Percentiles rank a stretch among this genome's conserved stretches.
Conservation (phyloP, 306 rosid genomes). For the Cicer pinnatifidum region DNA sequence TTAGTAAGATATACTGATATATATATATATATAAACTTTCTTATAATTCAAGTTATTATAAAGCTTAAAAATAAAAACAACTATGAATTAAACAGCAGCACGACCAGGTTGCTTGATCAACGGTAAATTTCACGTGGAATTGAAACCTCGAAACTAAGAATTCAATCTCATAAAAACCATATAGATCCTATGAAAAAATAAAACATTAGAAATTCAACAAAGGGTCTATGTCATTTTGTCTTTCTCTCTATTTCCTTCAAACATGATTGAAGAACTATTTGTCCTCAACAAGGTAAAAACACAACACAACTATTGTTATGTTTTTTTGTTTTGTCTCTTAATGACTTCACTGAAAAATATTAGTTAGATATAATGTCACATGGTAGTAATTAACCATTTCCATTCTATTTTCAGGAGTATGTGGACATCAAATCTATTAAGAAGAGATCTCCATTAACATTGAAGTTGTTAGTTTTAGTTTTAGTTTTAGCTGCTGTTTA, state of each 20-base stretch:
- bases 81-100: not conserved
- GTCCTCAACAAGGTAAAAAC: constrained; percentile 42
- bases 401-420: constrained; percentile 48
- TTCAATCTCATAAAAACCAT: constrained; percentile 25
- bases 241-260: constrained; percentile 14
- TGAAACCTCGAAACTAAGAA: constrained; percentile 39
- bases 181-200: not conserved
- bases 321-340: constrained; percentile 4
- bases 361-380: not conserved
- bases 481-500: constrained; percentile 45
- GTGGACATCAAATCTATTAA: constrained; percentile 49
- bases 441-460: constrained; percentile 57
- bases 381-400: not conserved
- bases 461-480: constrained; percentile 54
- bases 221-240: constrained; percentile 35
- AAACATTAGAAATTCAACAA: constrained; percentile 31
- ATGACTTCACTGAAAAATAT: not conserved
- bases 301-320: not conserved
- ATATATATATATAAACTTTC: not conserved
- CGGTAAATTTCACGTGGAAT: constrained; percentile 40
- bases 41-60: constrained; percentile 29
- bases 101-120: constrained; percentile 29
- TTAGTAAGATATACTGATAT: not conserved
- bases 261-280: constrained; percentile 41
- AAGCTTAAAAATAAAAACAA: not conserved